Evolutionary conservation across 768 basidiomycete species (phyloP), one percentile per base, ranked within the genome.

Genomic region (Tulasnella sp.): DNA sequence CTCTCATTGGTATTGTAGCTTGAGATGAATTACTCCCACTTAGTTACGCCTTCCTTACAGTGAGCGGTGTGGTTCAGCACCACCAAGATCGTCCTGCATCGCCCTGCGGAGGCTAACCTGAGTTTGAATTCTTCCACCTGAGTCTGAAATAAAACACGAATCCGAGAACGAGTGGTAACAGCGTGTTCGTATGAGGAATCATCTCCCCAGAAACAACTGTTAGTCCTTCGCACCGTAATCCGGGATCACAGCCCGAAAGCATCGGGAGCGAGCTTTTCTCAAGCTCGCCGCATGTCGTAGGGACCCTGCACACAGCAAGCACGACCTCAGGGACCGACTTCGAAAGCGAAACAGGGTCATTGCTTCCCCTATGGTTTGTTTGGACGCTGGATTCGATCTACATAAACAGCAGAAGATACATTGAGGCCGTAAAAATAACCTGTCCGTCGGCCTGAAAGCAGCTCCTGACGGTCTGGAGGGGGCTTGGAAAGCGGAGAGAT

Each of bases 251-350:
- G 31, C 64, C 34, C 64, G 34, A 37, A 69, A 31, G 64, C 64
- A 69, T 69, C 34, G 34, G 34, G 28, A 37, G 64, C 18, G 3
- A 31, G 28, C 64, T 7, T 69, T 37, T 69, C 64, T 69, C 64
- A 69, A 69, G 64, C 64, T 69, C 64, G 64, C 64, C 64, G 64
- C 64, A 69, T 69, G 64, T 69, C 64, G 54, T 37, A 37, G 18
- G 64, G 34, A 28, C 34, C 34, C 34, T 16, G 64, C 64, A 37
- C 64, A 69, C 64, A 69, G 64, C 64, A 69, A 69, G 64, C 28
- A 69, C 31, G 60, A 34, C 60, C 60, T 28, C 9, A 12, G 31
- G 60, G 9, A 31, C 34, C 18, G 64, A 20, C 11, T 69, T 37
- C 18, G 64, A 69, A 69, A 18, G 64, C 3, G 14, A 69, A 69